phyloP scores from a whole-genome alignment of 192 early-diverging fungal genomes.

The Backusella australiensis region DNA sequence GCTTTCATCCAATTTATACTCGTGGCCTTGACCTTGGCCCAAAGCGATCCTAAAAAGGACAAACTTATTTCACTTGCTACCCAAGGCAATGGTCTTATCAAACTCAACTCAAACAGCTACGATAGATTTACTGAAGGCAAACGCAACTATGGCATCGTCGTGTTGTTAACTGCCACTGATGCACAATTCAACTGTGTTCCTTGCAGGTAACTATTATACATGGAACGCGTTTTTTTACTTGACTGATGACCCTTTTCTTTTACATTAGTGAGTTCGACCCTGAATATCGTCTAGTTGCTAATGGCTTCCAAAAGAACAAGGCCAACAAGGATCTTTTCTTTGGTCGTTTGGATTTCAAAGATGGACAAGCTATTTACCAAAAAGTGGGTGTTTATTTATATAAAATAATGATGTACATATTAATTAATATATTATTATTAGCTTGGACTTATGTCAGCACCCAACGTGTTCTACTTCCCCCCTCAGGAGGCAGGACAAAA shows the following conservation, averaged over 20 bases:
- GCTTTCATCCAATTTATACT: slow-evolving; percentile 4
- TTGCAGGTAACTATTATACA: slow-evolving; percentile 55
- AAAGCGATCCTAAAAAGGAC: slow-evolving; percentile 23
- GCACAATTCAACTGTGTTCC: slow-evolving; percentile 64
- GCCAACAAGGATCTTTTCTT: slow-evolving; percentile 52
- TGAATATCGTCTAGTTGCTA: slow-evolving; percentile 62
- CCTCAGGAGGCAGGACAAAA: slow-evolving; percentile 51
- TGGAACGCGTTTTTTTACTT: not conserved
- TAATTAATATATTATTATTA: slow-evolving; percentile 24
- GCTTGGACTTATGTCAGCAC: slow-evolving; percentile 57
- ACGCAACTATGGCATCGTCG: slow-evolving; percentile 66
- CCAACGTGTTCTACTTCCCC: slow-evolving; percentile 64
- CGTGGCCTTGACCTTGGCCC: slow-evolving; percentile 3
- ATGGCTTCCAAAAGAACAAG: slow-evolving; percentile 44
- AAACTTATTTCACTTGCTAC: slow-evolving; percentile 18
- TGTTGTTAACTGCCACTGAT: slow-evolving; percentile 65
- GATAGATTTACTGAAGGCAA: slow-evolving; percentile 55
- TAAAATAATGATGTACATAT: too few relatives aligned
- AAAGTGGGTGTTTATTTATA: slow-evolving; percentile 39
- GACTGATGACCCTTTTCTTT: slow-evolving; percentile 16
- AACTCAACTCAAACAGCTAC: slow-evolving; percentile 57
- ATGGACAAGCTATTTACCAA: slow-evolving; percentile 60
- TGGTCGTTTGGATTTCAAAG: slow-evolving; percentile 63
- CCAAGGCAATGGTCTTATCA: slow-evolving; percentile 41
- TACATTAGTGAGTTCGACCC: slow-evolving; percentile 57